Percentiles rank a stretch among this genome's conserved stretches.
Conservation (phyloP, 2,329 filamentous ascomycete genomes). For the Sporothrix luriei region DNA sequence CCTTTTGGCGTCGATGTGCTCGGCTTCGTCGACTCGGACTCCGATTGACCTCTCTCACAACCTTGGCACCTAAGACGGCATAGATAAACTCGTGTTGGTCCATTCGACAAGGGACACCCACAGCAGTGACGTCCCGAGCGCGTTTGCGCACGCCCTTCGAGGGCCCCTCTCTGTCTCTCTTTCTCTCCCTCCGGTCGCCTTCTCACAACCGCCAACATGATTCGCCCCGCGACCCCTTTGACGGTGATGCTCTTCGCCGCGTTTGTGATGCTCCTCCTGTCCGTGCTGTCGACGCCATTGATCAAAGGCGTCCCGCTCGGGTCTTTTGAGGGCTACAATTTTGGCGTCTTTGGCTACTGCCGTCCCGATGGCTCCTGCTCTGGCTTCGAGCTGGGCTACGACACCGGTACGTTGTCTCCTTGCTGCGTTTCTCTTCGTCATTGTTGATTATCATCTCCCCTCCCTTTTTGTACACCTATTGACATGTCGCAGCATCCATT, state of each 20-base stretch:
- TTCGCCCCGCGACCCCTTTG: slow-evolving; percentile 90
- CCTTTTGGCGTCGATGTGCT: neutral
- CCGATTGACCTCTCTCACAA: neutral
- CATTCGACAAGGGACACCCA: neutral
- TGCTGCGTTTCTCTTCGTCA: neutral
- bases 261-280: slow-evolving; percentile 81
- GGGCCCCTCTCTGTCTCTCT: neutral
- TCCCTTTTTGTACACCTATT: slow-evolving; percentile 21
- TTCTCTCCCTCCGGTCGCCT: neutral
- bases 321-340: slow-evolving; percentile 72
- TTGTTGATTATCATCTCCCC: neutral
- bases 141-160: slow-evolving; percentile 21
- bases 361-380: slow-evolving; percentile 64
- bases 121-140: neutral
- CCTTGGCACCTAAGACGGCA: neutral
- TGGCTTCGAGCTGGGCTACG: slow-evolving; percentile 79
- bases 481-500: slow-evolving; percentile 27
- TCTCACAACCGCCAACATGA: slow-evolving; percentile 58
- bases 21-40: neutral
- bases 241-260: slow-evolving; percentile 81
- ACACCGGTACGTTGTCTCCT: slow-evolving; percentile 64
- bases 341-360: slow-evolving; percentile 94
- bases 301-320: slow-evolving; percentile 83
- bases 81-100: neutral
- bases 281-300: slow-evolving; percentile 88